These are phyloP conservation scores for Agaricus blazei DNA, from an alignment of 768 basidiomycete species.

Conservation along the genomic window DNA sequence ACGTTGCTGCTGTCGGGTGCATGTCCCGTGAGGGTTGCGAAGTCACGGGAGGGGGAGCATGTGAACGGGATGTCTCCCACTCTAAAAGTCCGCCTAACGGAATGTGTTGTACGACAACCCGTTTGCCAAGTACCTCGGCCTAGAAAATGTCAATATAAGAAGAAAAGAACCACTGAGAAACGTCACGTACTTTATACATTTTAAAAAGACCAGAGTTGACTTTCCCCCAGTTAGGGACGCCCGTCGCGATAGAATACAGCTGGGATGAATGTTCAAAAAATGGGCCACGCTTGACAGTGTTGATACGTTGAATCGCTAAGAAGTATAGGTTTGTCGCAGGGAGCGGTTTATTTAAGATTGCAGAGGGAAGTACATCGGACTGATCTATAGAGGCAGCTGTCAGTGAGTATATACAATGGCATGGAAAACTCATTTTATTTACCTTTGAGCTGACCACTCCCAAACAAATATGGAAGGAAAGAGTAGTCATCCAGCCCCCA, in stretches of 20 bases:
- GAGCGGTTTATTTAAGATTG: conserved; percentile 53
- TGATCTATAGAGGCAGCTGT: conserved; percentile 43
- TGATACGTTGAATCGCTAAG: conserved; percentile 72
- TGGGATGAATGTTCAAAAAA: conserved; percentile 93
- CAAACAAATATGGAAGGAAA: conserved; percentile 88
- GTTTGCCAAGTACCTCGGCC: conserved; percentile 90
- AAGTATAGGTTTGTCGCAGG: conserved; percentile 77
- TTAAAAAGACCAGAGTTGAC: conserved; percentile 88
- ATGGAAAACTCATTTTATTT: conserved; percentile 13
- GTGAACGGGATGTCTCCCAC: conserved; percentile 37
- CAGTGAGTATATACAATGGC: conserved; percentile 7
- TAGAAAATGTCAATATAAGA: conserved; percentile 20
- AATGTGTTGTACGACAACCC: conserved; percentile 95
- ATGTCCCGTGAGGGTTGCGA: conserved; percentile 18
- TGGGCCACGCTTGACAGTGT: conserved; percentile 77
- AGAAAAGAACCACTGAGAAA: background rate
- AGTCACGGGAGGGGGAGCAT: background rate
- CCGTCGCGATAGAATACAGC: conserved; percentile 77
- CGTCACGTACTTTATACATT: conserved; percentile 79
- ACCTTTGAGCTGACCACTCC: conserved; percentile 86
- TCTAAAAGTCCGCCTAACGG: conserved; percentile 78
- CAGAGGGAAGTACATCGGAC: conserved; percentile 55
- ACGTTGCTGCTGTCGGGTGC: background rate
- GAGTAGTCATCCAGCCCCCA: conserved; percentile 95
- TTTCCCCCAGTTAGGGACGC: conserved; percentile 89